phyloP scores from a whole-genome alignment of 2,329 filamentous ascomycete genomes.

The Exophiala lecanii-corni region DNA sequence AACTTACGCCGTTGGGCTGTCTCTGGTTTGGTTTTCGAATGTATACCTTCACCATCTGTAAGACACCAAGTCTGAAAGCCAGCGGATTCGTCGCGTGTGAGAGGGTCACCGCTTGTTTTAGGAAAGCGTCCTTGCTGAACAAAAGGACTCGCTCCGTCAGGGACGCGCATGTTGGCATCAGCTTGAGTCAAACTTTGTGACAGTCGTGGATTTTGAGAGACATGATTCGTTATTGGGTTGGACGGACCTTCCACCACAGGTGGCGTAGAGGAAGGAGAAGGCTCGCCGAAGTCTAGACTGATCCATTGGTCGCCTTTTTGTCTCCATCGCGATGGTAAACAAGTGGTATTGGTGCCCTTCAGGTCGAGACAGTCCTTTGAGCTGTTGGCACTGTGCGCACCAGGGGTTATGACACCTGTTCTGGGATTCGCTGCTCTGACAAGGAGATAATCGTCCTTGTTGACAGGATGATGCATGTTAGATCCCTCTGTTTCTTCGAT shows the following conservation, averaged over 20 bases:
- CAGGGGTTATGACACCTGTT: conserved; percentile 37
- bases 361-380: conserved; percentile 21
- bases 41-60: background rate
- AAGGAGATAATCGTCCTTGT: conserved; percentile 33
- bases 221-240: background rate
- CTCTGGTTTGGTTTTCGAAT: background rate
- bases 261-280: conserved; percentile 23
- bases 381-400: conserved; percentile 26
- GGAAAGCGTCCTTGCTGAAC: background rate
- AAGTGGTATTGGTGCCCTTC: conserved; percentile 11
- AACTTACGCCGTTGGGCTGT: background rate
- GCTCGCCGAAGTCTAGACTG: conserved; percentile 29
- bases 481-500: background rate
- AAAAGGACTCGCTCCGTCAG: background rate
- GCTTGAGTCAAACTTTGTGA: background rate
- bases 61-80: background rate
- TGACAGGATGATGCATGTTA: conserved; percentile 20
- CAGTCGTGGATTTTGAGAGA: background rate
- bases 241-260: background rate
- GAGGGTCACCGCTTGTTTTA: background rate
- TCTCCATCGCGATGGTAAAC: conserved; percentile 30
- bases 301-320: conserved; percentile 36
- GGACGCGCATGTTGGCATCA: background rate
- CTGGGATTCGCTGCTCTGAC: conserved; percentile 33
- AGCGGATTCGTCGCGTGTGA: background rate